Base-by-base conservation (phyloP, 129 eudicot genomes). In the Artemisia argyi region DNA sequence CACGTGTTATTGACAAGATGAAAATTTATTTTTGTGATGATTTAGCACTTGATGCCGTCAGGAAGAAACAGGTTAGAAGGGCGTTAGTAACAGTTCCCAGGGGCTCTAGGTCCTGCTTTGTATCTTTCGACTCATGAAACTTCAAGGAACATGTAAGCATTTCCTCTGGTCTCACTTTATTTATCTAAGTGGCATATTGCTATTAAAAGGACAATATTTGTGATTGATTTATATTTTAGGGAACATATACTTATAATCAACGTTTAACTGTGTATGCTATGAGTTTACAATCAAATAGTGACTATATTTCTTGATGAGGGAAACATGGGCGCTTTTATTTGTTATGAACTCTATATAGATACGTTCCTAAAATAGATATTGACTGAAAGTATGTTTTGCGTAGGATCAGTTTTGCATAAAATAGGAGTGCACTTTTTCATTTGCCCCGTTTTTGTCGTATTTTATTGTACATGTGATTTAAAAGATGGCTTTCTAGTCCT, bases 1-100 rank as follows among this genome's bases (percentile, higher is more conserved):
- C 83, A 48, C 66, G 51, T 66, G 81, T 74, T 32, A 76, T 75
- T 66, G 83, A 83, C 70, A 88, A 65, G 75, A 62, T 88, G 78
- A 69, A 69, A 59, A 68, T 88, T 3, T 73, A 22, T 17, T 63
- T 56, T 57, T 71, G 80, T 17, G 78, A 83, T 73, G 74, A 74
- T 79, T 61, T 81, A 3, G 56, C 53, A 30, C 72, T 71, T 58
- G 78, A 81, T 70, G 52, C 28, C 28, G 74, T 30, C 66, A 73
- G 75, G 79, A 77, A 53, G 65, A 57, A 61, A 64, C 82, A 71
- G 62, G 50, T 83, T 9, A 62, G 44, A 54, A 70, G 72, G 48
- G 78, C 66, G 49, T 74, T 85, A 64, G 70, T 70, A 64, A 39
- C 26, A 11, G 7, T 68, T 28, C 59, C 73, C 11, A 73, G 68